Base-by-base conservation (phyloP, 768 basidiomycete species). In the Termitomyces eurrhizus region DNA sequence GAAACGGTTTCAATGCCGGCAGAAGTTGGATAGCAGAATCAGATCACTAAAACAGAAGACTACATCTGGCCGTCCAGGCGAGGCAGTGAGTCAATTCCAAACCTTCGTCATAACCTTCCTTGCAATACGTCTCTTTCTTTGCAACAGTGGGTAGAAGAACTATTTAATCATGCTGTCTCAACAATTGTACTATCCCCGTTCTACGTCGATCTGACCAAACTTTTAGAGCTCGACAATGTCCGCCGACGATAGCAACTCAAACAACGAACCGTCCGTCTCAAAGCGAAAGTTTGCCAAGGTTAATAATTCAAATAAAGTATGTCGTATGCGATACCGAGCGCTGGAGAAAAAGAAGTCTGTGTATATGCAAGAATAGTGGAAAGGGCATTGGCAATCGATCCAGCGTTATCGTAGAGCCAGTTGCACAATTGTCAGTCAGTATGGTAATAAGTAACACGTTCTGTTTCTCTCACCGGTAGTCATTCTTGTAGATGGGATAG, bases 271-370 rank as follows among this genome's bases (percentile, higher is more conserved):
- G 60, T 42, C 51, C 9, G 26, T 58, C 16, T 13, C 42, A 16
- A 62, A 60, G 48, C 61, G 56, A 29, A 64, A 57, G 29, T 33
- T 56, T 5, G 37, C 24, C n/a, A 21, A n/a, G 4, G 1, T 35
- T 13, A 52, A 63, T 45, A 42, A 26, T 13, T 58, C 58, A 14
- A 58, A 64, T 21, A 41, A 65, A 52, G 64, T 60, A 35, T 33
- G 50, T 58, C 21, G 21, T 21, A 21, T 21, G 21, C 21, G 21
- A 21, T 21, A 21, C 21, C 21, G 21, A 21, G 21, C 21, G 21
- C 21, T 21, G 21, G 21, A 21, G 21, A 21, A 21, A 21, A 21
- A 21, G 21, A 21, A 21, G 21, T 21, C 21, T 21, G 21, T 21
- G 21, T 21, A 21, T 21, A 21, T 21, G 21, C 21, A 21, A 21